Evolutionary conservation across 2,329 filamentous ascomycete species (phyloP).

Genomic region (Cladosporium sp.): DNA sequence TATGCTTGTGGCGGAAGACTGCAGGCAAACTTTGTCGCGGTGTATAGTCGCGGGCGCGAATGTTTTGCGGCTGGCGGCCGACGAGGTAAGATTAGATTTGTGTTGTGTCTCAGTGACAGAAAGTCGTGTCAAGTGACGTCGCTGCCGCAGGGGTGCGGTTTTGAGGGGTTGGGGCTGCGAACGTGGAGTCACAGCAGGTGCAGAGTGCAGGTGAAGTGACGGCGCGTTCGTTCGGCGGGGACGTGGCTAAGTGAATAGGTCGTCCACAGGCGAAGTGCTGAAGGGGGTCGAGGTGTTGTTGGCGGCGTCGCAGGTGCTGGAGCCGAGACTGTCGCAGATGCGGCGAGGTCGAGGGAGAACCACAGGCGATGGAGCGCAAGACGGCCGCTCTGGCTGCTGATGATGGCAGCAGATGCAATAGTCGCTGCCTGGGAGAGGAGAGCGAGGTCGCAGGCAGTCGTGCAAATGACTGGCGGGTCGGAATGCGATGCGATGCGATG

Average conservation of each 20-base stretch:
- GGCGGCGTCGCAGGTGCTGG: slow-evolving; percentile 3
- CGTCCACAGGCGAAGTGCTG: slow-evolving; percentile 18
- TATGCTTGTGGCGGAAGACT: slow-evolving; percentile 12
- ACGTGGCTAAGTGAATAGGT: slow-evolving; percentile 34
- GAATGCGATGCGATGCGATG: too few species aligned
- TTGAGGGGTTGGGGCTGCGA: not conserved
- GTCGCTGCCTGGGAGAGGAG: slow-evolving; percentile 1
- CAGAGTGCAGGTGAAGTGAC: not conserved
- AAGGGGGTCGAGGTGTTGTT: not conserved
- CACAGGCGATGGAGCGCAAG: not conserved
- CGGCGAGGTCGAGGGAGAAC: not conserved
- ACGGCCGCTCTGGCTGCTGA: not conserved
- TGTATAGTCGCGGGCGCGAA: not conserved
- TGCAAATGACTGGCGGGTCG: not conserved
- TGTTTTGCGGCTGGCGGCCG: slow-evolving; percentile 11
- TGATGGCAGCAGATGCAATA: not conserved
- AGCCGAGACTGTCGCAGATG: slow-evolving; percentile 13
- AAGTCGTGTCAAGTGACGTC: slow-evolving; percentile 8
- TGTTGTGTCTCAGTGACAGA: slow-evolving; percentile 12
- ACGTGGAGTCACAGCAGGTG: not conserved
- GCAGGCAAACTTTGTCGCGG: slow-evolving; percentile 2
- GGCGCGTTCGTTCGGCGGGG: slow-evolving; percentile 13
- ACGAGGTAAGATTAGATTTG: slow-evolving; percentile 5
- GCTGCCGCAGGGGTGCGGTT: not conserved
- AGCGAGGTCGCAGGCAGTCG: not conserved